Conservation (phyloP, 1,284 basidiomycete species). For the Ganoderma lucidum region DNA sequence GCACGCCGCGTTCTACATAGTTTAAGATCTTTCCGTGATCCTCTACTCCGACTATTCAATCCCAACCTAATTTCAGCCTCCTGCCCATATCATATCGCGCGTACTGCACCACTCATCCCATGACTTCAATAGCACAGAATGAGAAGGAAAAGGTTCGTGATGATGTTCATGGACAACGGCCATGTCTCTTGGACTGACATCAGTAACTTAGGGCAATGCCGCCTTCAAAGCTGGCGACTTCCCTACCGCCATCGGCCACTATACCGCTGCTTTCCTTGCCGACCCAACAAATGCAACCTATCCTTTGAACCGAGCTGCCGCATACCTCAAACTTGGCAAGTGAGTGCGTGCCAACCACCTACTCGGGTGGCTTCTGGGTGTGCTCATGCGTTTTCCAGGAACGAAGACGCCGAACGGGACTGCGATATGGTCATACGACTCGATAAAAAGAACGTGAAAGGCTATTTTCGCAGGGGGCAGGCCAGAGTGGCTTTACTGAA, state of each 20-base stretch:
- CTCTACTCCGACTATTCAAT: not conserved
- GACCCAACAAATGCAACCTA: constrained; percentile 71
- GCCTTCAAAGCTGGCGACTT: constrained; percentile 65
- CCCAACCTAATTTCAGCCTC: not conserved
- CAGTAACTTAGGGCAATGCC: constrained; percentile 56
- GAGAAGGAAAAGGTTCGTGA: constrained; percentile 44
- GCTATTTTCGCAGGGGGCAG: constrained; percentile 75
- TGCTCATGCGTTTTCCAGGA: constrained; percentile 46
- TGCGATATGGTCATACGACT: constrained; percentile 65
- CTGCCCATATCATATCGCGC: not conserved
- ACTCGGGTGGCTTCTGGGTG: constrained; percentile 22
- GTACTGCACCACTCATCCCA: not conserved
- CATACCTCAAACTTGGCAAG: constrained; percentile 88
- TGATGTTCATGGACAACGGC: not conserved
- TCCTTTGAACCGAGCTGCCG: constrained; percentile 81
- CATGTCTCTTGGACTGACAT: not conserved
- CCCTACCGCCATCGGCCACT: constrained; percentile 67
- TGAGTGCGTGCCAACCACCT: constrained; percentile 50
- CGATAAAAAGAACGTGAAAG: constrained; percentile 71
- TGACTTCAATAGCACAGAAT: constrained; percentile 28
- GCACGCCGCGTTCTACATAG: not conserved
- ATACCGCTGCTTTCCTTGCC: constrained; percentile 74
- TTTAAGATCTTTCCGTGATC: not conserved
- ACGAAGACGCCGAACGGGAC: constrained; percentile 79
- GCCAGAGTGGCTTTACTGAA: constrained; percentile 63